These are phyloP conservation scores for Amorphotheca resinae DNA, from an alignment of 495 filamentous ascomycete genomes.

Conservation along the genomic window DNA sequence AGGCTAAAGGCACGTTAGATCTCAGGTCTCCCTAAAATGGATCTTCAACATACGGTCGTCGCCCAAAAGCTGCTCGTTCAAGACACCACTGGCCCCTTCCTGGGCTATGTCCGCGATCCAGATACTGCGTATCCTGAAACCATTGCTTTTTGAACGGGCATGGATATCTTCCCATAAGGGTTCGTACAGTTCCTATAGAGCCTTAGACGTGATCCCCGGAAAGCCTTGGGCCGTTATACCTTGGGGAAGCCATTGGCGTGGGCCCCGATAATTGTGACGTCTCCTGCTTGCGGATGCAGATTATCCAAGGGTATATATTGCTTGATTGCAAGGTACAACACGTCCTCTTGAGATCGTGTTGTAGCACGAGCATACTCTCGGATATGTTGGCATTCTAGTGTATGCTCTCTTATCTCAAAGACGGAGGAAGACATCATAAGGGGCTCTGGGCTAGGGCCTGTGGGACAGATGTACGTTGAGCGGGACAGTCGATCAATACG, in stretches of 20 bases:
- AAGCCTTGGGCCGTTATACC: constrained; percentile 24
- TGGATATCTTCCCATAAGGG: constrained; percentile 74
- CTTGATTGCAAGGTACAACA: constrained; percentile 60
- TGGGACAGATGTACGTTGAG: not conserved
- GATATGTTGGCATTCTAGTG: constrained; percentile 53
- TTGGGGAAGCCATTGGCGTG: constrained; percentile 91
- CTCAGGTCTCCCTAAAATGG: constrained; percentile 14
- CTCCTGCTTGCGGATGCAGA: constrained; percentile 47
- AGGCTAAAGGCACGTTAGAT: constrained; percentile 30
- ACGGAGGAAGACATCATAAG: constrained; percentile 10
- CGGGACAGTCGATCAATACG: not conserved
- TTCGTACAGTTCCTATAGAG: constrained; percentile 65
- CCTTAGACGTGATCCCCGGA: not conserved
- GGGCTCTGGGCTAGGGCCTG: not conserved
- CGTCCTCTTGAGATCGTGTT: constrained; percentile 46
- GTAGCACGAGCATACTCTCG: constrained; percentile 59
- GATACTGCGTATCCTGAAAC: constrained; percentile 63
- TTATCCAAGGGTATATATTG: constrained; percentile 71
- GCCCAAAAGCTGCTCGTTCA: constrained; percentile 63
- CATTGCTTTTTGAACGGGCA: constrained; percentile 33
- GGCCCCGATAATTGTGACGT: constrained; percentile 71
- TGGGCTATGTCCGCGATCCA: constrained; percentile 78
- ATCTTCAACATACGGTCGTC: constrained; percentile 54
- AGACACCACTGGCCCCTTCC: constrained; percentile 59
- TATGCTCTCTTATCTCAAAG: constrained; percentile 49